These are phyloP conservation scores for Elaphomyces granulatus DNA, from an alignment of 495 filamentous ascomycete species.

Conservation along the genomic window DNA sequence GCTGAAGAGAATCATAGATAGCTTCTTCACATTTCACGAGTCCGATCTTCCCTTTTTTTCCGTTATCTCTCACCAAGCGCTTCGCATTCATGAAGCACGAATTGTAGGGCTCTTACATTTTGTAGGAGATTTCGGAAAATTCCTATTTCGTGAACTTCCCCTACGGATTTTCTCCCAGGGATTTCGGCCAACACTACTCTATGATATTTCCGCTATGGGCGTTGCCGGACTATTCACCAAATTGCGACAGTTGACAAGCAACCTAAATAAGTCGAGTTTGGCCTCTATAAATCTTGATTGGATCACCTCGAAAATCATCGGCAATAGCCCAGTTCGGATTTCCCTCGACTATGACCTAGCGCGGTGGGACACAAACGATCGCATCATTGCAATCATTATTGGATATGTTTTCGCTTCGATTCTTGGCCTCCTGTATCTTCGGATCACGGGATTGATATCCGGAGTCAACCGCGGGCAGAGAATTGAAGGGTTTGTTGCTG, in stretches of 20 bases:
- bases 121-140: conserved; percentile 13
- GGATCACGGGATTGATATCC: conserved; percentile 48
- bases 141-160: conserved; percentile 28
- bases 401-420: conserved; percentile 67
- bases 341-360: conserved; percentile 47
- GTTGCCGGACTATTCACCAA: not conserved
- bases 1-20: conserved; percentile 28
- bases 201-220: not conserved
- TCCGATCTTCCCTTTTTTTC: conserved; percentile 49
- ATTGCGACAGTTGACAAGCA: not conserved
- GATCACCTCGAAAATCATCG: not conserved
- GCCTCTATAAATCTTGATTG: not conserved
- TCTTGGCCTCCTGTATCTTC: conserved; percentile 64
- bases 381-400: conserved; percentile 61
- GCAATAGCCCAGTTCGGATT: not conserved
- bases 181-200: not conserved
- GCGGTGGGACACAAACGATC: conserved; percentile 63
- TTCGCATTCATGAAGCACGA: conserved; percentile 36
- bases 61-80: conserved; percentile 43
- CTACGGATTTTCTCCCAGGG: conserved; percentile 16
- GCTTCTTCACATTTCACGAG: conserved; percentile 33
- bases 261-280: not conserved
- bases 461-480: conserved; percentile 50
- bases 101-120: conserved; percentile 13
- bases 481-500: conserved; percentile 65